Evolutionary conservation across 805 yeast genomes (phyloP), one percentile per base, ranked within the genome.

Genomic region (Sugiyamaella smithiae): DNA sequence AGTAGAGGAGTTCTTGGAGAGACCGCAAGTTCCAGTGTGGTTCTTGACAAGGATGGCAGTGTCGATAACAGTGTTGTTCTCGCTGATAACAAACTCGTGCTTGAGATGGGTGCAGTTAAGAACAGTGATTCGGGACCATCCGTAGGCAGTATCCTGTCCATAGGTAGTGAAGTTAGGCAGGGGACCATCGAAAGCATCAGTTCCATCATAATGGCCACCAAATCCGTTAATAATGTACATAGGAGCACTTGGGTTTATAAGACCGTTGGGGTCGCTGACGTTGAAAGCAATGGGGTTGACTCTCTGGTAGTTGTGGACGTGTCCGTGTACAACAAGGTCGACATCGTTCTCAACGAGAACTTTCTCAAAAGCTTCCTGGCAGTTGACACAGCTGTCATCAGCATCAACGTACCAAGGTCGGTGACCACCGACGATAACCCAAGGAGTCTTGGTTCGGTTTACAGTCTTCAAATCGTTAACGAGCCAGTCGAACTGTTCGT

Each of bases 141-240:
- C 63, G 33, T 49, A 59, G 1, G 50, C 57, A 8, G 41, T 28
- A 40, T 54, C 56, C 17, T 49, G 48, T n/a, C 45, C 40, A 20
- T 14, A 49, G 22, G 48, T 40, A 28, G 29, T 41, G 20, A 22
- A 49, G 48, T 42, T 43, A 11, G 32, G 17, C 6, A 49, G 44
- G n/a, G 52, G 49, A 24, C 12, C 14, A 9, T 12, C 49, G 12
- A 49, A 31, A 19, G 40, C 25, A 33, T 57, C 54, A 11, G 50
- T 47, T 8, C 63, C 62, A 35, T 59, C 57, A 46, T 58, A 59
- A 46, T 58, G 62, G 22, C 63, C 63, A 16, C 55, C 63, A 24
- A 52, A 45, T 17, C 63, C 63, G 46, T 57, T 59, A 19, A 59
- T 46, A 43, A 59, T 58, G 50, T 58, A 59, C 62, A 57, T 51